Evolutionary conservation across 768 basidiomycete genomes (phyloP), one percentile per base, ranked within the genome.

Genomic region (Suillus subaureus): DNA sequence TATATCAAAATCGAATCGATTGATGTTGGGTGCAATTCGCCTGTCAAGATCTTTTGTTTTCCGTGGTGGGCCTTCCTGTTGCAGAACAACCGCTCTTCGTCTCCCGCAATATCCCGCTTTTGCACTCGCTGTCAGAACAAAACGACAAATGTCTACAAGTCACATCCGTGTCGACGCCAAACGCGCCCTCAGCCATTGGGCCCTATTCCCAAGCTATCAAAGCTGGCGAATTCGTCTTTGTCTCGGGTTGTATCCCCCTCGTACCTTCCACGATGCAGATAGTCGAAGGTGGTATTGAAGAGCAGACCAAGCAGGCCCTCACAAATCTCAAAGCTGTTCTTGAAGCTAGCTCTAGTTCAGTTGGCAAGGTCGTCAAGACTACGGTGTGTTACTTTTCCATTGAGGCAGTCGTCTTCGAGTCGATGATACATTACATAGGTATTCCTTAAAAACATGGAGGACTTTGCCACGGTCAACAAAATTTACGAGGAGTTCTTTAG

Each of bases 181-280:
- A 64, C 62, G 92, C 93, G 6, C 87, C 93, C 1, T 83, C 87
- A 21, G 92, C 93, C 0, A 87, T 94, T 66, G 93, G 93, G 0
- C 95, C 95, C 39, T 97, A 97, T 79, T 89, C 87, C 2, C 92
- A 97, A 80, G 96, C 89, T 5, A 86, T 96, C 79, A 92, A 91
- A 73, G 84, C 85, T 61, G 92, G 92, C 61, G 87, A 92, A 70
- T 84, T 95, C 65, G 86, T 98, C 69, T 99, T 97, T 80, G 83
- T 89, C 54, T 96, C 94, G 2, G 97, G 97, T 56, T 92, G 89
- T 74, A 91, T 99, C 72, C 91, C 94, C 2, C 81, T 97, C 64
- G 86, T 92, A 73, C 92, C 95, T 13, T 72, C 79, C 37, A 88
- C 87, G 15, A 88, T 87, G 78, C 80, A 89, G 71, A 79, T 96